Percentiles rank a stretch among this genome's conserved stretches.
These are phyloP conservation scores for Pythium guiyangense DNA, from an alignment of 352 stramenopile species.

Conservation along the genomic window DNA sequence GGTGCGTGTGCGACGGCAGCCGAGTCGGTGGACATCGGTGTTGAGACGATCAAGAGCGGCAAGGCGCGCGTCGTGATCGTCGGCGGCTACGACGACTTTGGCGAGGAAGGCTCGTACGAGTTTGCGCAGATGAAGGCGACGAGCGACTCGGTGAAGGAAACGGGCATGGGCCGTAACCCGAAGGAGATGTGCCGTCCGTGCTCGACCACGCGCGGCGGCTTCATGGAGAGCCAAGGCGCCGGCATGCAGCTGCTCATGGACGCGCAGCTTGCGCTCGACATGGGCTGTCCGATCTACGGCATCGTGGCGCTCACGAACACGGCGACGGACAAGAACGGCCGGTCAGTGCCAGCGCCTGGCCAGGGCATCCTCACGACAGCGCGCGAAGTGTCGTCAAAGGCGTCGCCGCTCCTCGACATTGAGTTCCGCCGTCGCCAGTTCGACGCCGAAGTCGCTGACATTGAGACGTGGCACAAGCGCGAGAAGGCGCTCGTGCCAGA, in stretches of 20 bases:
- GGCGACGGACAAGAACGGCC: too few species aligned
- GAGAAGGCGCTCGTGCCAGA: too few species aligned
- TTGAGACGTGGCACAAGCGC: slow-evolving; percentile 60
- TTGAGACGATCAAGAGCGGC: slow-evolving; percentile 85
- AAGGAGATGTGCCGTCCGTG: slow-evolving; percentile 85
- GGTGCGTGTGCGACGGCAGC: slow-evolving; percentile 83
- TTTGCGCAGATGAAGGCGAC: slow-evolving; percentile 90
- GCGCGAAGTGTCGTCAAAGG: slow-evolving; percentile 71
- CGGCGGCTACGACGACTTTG: slow-evolving; percentile 86
- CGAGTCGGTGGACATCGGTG: slow-evolving; percentile 85
- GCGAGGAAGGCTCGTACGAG: slow-evolving; percentile 80
- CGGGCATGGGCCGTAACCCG: slow-evolving; percentile 65
- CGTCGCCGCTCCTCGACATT: slow-evolving; percentile 69
- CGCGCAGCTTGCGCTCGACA: too few species aligned
- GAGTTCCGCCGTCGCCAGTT: slow-evolving; percentile 76
- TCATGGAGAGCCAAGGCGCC: slow-evolving; percentile 89
- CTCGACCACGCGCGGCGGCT: slow-evolving; percentile 70
- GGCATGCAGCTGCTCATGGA: slow-evolving; percentile 89
- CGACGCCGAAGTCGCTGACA: slow-evolving; percentile 59
- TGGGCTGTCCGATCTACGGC: too few species aligned
- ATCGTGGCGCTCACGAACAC: too few species aligned
- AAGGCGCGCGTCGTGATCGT: slow-evolving; percentile 85
- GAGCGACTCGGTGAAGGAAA: slow-evolving; percentile 81
- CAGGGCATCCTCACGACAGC: slow-evolving; percentile 86
- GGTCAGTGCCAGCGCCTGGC: too few species aligned